Evolutionary conservation across 2,329 filamentous ascomycete genomes (phyloP).

Genomic region (Cladosporium sp.): DNA sequence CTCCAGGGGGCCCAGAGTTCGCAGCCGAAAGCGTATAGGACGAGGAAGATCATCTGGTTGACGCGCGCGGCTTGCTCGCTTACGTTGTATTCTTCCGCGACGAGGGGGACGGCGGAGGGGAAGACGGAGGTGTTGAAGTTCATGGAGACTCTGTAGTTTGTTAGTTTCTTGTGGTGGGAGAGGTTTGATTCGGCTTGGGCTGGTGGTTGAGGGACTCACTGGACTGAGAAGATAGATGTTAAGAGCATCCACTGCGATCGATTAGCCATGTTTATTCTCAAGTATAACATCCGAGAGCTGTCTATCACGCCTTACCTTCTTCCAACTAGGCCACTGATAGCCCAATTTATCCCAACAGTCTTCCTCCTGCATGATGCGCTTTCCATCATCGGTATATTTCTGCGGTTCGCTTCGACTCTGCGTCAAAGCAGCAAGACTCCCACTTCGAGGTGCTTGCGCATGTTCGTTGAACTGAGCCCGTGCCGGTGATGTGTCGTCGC

Average conservation of each 20-base stretch:
- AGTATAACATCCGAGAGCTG: neutral
- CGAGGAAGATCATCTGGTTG: slow-evolving; percentile 69
- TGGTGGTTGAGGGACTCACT: slow-evolving; percentile 21
- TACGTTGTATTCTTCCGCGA: slow-evolving; percentile 62
- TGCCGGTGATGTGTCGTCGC: neutral
- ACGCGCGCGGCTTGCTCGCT: slow-evolving; percentile 70
- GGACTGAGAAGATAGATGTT: slow-evolving; percentile 47
- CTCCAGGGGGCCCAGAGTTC: slow-evolving; percentile 58
- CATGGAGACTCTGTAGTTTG: slow-evolving; percentile 36
- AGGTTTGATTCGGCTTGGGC: neutral
- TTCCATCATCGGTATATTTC: slow-evolving; percentile 14
- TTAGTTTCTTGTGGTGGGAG: neutral
- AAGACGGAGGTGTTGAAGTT: slow-evolving; percentile 53
- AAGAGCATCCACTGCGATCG: slow-evolving; percentile 45
- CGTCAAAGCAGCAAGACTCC: slow-evolving; percentile 1
- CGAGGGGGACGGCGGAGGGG: slow-evolving; percentile 51
- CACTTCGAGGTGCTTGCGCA: neutral
- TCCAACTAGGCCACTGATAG: slow-evolving; percentile 41
- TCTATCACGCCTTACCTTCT: slow-evolving; percentile 32
- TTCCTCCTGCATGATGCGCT: slow-evolving; percentile 15
- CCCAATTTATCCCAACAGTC: slow-evolving; percentile 34
- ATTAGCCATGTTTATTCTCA: slow-evolving; percentile 31
- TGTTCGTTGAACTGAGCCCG: neutral
- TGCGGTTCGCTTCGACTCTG: neutral
- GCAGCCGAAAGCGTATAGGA: slow-evolving; percentile 63